These are phyloP conservation scores for Kwoniella dejecticola DNA, from an alignment of 768 basidiomycete species.

Conservation along the genomic window DNA sequence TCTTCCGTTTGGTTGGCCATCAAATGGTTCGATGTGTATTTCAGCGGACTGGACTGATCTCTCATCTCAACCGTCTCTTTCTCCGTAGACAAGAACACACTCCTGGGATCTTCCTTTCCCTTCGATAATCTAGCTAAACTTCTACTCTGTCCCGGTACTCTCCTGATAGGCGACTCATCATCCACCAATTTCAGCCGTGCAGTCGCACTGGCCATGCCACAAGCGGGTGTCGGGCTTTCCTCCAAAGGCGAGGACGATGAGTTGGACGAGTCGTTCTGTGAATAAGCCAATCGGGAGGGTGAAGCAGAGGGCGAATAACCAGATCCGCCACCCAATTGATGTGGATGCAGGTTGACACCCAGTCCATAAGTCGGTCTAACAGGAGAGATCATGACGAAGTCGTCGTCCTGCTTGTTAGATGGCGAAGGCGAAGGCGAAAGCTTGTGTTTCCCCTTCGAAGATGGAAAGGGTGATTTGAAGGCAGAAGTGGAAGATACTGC, in stretches of 20 bases:
- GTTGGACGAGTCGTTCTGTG: slow-evolving; percentile 5
- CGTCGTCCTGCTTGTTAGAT: slow-evolving; percentile 34
- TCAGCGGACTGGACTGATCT: slow-evolving; percentile 35
- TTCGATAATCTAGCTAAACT: slow-evolving; percentile 27
- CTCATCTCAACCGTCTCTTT: slow-evolving; percentile 3
- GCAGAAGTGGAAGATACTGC: slow-evolving; percentile 18
- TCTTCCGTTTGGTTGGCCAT: slow-evolving; percentile 14
- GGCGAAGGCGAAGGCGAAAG: slow-evolving; percentile 49
- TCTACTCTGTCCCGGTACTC: slow-evolving; percentile 42
- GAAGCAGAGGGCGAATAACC: slow-evolving; percentile 17
- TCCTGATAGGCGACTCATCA: slow-evolving; percentile 46
- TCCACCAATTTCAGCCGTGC: slow-evolving; percentile 43
- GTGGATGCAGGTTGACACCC: slow-evolving; percentile 7
- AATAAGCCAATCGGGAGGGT: slow-evolving; percentile 14
- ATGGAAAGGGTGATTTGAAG: slow-evolving; percentile 33
- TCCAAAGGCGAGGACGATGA: slow-evolving; percentile 35
- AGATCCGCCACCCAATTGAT: not conserved
- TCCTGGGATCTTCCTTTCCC: slow-evolving; percentile 9
- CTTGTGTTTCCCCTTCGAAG: slow-evolving; percentile 45
- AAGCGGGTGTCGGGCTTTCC: slow-evolving; percentile 47
- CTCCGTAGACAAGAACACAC: slow-evolving; percentile 18
- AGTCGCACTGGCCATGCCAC: slow-evolving; percentile 42
- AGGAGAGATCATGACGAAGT: slow-evolving; percentile 52
- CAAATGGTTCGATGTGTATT: slow-evolving; percentile 24
- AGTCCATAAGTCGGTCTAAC: slow-evolving; percentile 25